Percentiles rank a stretch among this genome's conserved stretches.
These are phyloP conservation scores for Naematelia aurantialba DNA, from an alignment of 768 basidiomycete genomes.

Conservation along the genomic window DNA sequence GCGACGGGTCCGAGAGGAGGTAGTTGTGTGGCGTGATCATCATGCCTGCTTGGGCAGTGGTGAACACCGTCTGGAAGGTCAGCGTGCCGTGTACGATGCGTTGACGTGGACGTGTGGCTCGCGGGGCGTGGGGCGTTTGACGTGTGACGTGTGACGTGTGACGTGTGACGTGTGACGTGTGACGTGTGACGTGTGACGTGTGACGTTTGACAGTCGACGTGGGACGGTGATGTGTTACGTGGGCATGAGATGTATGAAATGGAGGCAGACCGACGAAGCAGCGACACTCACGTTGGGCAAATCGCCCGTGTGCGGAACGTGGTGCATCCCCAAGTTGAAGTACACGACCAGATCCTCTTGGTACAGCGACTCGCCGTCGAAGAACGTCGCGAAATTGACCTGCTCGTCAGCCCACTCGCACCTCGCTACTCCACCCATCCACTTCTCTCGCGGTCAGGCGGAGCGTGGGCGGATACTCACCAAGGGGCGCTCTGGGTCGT, in stretches of 20 bases:
- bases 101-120: too few relatives aligned
- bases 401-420: neutral
- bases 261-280: too few relatives aligned
- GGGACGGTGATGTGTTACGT: too few relatives aligned
- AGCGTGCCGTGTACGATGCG: conserved; percentile 5
- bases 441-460: too few relatives aligned
- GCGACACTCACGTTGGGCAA: conserved; percentile 36
- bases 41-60: conserved; percentile 28
- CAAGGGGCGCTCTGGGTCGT: conserved; percentile 36
- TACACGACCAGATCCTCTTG: conserved; percentile 46
- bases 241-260: too few relatives aligned
- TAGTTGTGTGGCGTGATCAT: conserved; percentile 49
- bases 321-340: conserved; percentile 45
- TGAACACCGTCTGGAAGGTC: conserved; percentile 27
- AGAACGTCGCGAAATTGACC: conserved; percentile 45
- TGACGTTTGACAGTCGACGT: too few relatives aligned
- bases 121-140: too few relatives aligned
- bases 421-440: too few relatives aligned
- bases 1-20: conserved; percentile 37
- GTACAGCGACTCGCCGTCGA: conserved; percentile 44
- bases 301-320: conserved; percentile 42
- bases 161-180: too few relatives aligned
- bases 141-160: too few relatives aligned
- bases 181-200: too few relatives aligned
- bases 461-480: too few relatives aligned